Evolutionary conservation across 106 monocot species (phyloP).

Genomic region (Acorus gramineus): DNA sequence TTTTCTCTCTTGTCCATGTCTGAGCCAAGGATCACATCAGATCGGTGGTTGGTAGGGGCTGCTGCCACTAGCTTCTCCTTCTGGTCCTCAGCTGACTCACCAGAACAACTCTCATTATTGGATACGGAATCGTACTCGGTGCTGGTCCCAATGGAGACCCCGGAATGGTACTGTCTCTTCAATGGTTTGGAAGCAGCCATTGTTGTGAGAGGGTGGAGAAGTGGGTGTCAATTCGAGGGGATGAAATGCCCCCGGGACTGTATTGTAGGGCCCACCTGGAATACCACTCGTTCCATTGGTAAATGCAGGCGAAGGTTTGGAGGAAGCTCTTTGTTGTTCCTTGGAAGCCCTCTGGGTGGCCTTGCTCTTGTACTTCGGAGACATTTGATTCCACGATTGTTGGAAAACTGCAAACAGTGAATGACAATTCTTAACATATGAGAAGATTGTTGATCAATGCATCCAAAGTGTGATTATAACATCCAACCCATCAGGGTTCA

Average conservation of each 20-base stretch:
- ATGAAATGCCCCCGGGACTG: constrained; percentile 49
- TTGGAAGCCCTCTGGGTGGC: constrained; percentile 24
- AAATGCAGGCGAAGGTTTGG: constrained; percentile 20
- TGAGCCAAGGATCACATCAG: constrained; percentile 48
- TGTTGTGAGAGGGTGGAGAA: constrained; percentile 10
- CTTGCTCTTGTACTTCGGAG: constrained; percentile 73
- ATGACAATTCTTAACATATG: no score
- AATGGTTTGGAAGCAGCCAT: constrained; percentile 18
- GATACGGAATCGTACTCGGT: constrained; percentile 67
- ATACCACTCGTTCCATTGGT: constrained; percentile 12
- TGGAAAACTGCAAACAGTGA: no score
- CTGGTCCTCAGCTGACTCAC: constrained; percentile 74
- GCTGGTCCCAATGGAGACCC: constrained; percentile 25
- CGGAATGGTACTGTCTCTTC: constrained; percentile 45
- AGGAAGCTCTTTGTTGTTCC: constrained; percentile 30
- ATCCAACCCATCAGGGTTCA: no score
- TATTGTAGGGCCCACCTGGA: constrained; percentile 35
- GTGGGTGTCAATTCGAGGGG: constrained; percentile 21
- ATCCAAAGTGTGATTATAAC: no score
- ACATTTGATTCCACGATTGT: constrained; percentile 66
- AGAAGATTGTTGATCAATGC: no score
- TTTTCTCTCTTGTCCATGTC: constrained; percentile 86
- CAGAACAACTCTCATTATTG: constrained; percentile 72
- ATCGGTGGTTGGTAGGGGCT: constrained; percentile 8
- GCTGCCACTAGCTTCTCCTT: constrained; percentile 46